Base-by-base conservation (phyloP, 1,284 basidiomycete species). In the Rhizoctonia solani region DNA sequence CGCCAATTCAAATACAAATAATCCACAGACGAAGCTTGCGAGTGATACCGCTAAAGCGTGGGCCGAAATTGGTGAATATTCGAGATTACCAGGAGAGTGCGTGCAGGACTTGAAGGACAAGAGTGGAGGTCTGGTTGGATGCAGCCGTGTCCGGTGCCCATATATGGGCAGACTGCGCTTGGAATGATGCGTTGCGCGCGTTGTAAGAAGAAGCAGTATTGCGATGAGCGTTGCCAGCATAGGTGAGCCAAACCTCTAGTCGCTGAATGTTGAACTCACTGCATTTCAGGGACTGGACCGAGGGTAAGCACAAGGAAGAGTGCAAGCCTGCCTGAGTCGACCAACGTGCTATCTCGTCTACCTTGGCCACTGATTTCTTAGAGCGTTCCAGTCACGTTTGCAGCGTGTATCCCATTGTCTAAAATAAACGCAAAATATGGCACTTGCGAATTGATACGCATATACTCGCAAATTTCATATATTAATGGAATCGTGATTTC, bases 131-230 rank as follows among this genome's bases (percentile, higher is more conserved):
- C 37, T 63, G 47, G 58, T 63, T 27, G 58, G 58, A 21, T 63
- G 58, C 23, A 63, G 58, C 16, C 58, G 58, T 29, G 58, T 63
- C 30, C 58, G 58, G 47, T 63, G 58, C 27, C 58, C 58, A 23
- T 63, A 25, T 63, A 50, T 41, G 58, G 58, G 16, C 58, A 63
- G 47, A 63, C 58, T n/a, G 58, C 58, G 1, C 47, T 63, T 2
- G 58, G 58, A 39, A 63, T 63, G 58, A 63, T 63, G 58, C 27
- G 58, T n/a, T 63, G 58, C 34, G 47, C 58, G n/a, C 58, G 58
- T 2, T 63, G 58, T 49, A 63, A 63, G 37, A 63, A 63, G 58
- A 63, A 52, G 34, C 58, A 63, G 23, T 63, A 63, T 25, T 63
- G 58, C 32, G 58, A 63, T 52, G 58, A 63, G 34, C 58, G 58